phyloP scores from a whole-genome alignment of 1,139 yeast genomes.

The Taiozyma sp. region DNA sequence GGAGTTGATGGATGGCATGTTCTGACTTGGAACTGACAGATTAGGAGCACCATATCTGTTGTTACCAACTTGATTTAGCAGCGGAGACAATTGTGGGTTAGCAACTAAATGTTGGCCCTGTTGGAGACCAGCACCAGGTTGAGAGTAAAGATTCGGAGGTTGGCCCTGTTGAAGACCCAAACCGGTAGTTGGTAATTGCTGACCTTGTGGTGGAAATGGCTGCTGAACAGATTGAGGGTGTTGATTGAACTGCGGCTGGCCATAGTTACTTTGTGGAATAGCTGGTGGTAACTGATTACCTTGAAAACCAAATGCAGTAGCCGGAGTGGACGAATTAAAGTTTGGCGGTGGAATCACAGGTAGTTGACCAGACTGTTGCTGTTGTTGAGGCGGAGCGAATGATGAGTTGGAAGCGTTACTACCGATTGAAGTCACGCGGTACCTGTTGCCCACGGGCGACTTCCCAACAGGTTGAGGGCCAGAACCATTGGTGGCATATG shows the following conservation, averaged over 20 bases:
- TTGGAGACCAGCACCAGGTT: background rate
- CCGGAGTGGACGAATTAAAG: background rate
- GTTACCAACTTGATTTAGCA: constrained; percentile 6
- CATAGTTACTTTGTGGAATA: background rate
- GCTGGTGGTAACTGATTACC: background rate
- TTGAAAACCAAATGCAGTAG: background rate
- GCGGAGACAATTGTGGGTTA: constrained; percentile 9
- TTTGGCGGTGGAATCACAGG: background rate
- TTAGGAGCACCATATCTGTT: background rate
- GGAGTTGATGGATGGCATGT: background rate
- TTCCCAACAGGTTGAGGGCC: constrained; percentile 5
- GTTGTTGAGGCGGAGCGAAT: constrained; percentile 3
- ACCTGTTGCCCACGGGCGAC: constrained; percentile 8
- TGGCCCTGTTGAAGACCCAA: background rate
- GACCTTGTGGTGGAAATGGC: background rate
- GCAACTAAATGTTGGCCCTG: background rate
- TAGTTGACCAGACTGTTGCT: constrained; percentile 1
- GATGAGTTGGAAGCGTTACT: constrained; percentile 2
- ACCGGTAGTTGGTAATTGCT: background rate
- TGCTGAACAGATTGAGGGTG: background rate
- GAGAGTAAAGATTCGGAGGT: background rate
- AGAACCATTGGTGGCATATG: constrained; percentile 9
- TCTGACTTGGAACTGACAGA: background rate
- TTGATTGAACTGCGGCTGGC: background rate
- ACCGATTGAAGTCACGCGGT: constrained; percentile 18